Percentiles rank a stretch among this genome's conserved stretches.
These are phyloP conservation scores for Zanthoxylum bungeanum DNA, from an alignment of 345 rosid genomes.

Conservation along the genomic window DNA sequence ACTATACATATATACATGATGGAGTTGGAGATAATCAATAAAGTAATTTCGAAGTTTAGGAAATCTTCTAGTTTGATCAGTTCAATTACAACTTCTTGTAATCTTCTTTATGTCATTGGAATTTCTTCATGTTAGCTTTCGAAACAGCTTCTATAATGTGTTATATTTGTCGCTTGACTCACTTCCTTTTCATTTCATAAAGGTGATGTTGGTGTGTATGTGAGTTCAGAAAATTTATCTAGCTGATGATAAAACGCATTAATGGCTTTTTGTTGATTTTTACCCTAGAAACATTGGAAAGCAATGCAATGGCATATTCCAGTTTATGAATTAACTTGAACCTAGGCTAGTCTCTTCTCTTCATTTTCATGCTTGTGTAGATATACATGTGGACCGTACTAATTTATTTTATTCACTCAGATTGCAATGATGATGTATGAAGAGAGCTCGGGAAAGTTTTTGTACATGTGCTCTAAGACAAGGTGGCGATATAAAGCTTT, in stretches of 20 bases:
- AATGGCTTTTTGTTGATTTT: background rate
- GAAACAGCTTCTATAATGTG: background rate
- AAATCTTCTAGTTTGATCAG: background rate
- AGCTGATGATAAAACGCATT: background rate
- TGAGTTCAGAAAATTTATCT: background rate
- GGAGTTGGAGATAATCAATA: constrained; percentile 4
- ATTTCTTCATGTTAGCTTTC: background rate
- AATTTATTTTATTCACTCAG: constrained; percentile 70
- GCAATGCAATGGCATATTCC: background rate
- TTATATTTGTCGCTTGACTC: constrained; percentile 15
- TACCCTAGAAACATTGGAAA: background rate
- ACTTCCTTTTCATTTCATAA: background rate
- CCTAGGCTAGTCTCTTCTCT: constrained; percentile 5
- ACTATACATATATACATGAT: background rate
- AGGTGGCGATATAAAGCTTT: constrained; percentile 55
- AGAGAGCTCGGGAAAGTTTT: constrained; percentile 55
- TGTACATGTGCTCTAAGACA: constrained; percentile 51
- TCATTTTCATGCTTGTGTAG: constrained; percentile 18
- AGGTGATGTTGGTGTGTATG: constrained; percentile 1
- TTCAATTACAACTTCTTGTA: background rate
- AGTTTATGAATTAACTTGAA: constrained; percentile 11
- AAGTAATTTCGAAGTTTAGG: background rate
- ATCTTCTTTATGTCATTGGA: background rate
- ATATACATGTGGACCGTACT: constrained; percentile 31
- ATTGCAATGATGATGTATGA: constrained; percentile 99